phyloP scores from a whole-genome alignment of 768 basidiomycete genomes.

The Heimioporus sp. region DNA sequence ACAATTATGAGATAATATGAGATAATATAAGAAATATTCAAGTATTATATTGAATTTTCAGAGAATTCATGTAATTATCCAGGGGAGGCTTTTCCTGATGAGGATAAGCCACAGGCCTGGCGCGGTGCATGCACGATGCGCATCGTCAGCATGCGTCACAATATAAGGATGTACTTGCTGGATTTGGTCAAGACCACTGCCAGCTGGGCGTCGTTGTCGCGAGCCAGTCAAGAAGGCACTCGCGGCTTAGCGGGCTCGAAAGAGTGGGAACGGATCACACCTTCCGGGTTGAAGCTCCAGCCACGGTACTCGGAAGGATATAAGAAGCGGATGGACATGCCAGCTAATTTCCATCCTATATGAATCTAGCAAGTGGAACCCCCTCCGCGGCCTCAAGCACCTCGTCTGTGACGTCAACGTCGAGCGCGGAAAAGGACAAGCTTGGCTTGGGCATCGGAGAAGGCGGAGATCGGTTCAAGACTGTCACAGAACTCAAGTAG shows the following conservation, averaged over 20 bases:
- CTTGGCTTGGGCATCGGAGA: conserved; percentile 35
- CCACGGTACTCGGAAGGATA: conserved; percentile 75
- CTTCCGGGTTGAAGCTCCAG: conserved; percentile 53
- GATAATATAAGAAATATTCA: too few species aligned
- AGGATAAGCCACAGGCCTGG: conserved; percentile 60
- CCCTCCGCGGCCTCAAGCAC: conserved; percentile 46
- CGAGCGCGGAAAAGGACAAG: conserved; percentile 32
- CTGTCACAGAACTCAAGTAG: conserved; percentile 86
- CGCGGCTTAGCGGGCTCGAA: conserved; percentile 53
- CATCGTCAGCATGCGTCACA: conserved; percentile 72
- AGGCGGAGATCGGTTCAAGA: conserved; percentile 72
- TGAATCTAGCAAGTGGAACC: conserved; percentile 22
- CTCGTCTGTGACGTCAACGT: conserved; percentile 31
- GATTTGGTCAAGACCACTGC: conserved; percentile 74
- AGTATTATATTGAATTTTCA: too few species aligned
- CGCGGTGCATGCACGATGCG: conserved; percentile 76
- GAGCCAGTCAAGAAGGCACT: conserved; percentile 14
- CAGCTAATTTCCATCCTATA: conserved; percentile 53
- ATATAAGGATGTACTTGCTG: conserved; percentile 83
- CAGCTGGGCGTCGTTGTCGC: conserved; percentile 44
- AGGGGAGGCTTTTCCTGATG: too few species aligned
- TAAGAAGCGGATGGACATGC: conserved; percentile 74
- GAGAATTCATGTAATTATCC: too few species aligned
- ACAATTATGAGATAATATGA: too few species aligned
- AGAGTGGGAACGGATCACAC: conserved; percentile 77